Conservation (phyloP, 1,284 basidiomycete species). For the Cutaneotrichosporon daszewskae region DNA sequence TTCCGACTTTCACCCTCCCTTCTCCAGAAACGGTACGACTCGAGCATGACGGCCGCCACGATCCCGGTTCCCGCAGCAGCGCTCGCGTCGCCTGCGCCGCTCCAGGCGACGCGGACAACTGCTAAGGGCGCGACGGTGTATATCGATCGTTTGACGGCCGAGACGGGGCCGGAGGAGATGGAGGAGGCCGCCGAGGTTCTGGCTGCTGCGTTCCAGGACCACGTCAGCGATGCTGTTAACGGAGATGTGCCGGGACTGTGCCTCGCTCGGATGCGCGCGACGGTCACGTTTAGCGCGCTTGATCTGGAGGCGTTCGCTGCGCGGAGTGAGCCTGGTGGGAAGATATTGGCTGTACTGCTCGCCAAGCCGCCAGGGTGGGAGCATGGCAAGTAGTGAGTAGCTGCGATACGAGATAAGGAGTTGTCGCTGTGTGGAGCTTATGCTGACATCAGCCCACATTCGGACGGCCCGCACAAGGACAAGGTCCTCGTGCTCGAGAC, state of each 20-base stretch:
- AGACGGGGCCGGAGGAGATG: neutral
- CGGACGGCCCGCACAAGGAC: constrained; percentile 8
- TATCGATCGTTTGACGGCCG: no score
- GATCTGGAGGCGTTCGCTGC: constrained; percentile 11
- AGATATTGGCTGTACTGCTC: constrained; percentile 7
- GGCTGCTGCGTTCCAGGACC: neutral
- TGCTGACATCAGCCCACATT: constrained; percentile 3
- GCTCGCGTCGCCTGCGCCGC: no score
- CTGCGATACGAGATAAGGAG: neutral
- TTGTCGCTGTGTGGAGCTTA: neutral
- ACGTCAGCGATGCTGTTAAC: constrained; percentile 4
- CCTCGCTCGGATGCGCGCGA: neutral
- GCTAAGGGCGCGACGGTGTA: no score
- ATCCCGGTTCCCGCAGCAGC: no score
- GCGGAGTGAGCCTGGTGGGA: neutral
- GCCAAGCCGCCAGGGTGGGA: constrained; percentile 13
- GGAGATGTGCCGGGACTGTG: constrained; percentile 2
- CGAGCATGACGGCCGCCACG: neutral
- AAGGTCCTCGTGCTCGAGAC: neutral
- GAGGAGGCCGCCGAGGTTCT: neutral
- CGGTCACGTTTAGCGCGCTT: constrained; percentile 3
- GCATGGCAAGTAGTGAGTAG: constrained; percentile 14
- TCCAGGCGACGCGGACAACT: no score
- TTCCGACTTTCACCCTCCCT: no score
- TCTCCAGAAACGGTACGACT: neutral